A percentile compares a stretch with the other conserved stretches of the same genome.
phyloP scores from a whole-genome alignment of 2,329 filamentous ascomycete genomes.

The Ophiostoma australiae region DNA sequence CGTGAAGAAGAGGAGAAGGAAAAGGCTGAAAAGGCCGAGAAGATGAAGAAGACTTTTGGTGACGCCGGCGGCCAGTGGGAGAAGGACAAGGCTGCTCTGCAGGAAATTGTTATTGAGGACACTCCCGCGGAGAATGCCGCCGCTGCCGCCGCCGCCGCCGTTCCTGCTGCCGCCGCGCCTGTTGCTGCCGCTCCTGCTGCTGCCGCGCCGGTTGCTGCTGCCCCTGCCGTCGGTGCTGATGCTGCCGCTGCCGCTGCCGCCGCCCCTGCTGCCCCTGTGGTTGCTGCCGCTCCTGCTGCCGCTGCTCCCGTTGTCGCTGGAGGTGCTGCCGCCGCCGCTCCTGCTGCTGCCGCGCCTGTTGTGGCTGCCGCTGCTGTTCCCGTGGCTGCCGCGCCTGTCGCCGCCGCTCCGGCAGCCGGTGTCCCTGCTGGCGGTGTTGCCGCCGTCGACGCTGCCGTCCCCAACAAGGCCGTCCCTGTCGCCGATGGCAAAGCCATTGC shows the following conservation, averaged over 20 bases:
- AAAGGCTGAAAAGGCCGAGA: slow-evolving; percentile 66
- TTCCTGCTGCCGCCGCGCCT: neutral
- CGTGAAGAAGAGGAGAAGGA: slow-evolving; percentile 76
- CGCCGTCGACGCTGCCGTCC: neutral
- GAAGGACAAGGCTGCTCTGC: slow-evolving; percentile 77
- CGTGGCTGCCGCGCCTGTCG: slow-evolving; percentile 5
- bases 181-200: slow-evolving; percentile 8
- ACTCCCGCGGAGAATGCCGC: slow-evolving; percentile 30
- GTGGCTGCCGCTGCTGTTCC: slow-evolving; percentile 10
- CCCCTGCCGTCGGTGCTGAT: slow-evolving; percentile 9
- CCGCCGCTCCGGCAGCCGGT: slow-evolving; percentile 13
- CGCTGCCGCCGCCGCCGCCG: slow-evolving; percentile 16
- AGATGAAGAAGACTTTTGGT: slow-evolving; percentile 75
- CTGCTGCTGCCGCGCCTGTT: slow-evolving; percentile 5
- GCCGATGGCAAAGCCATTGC: neutral
- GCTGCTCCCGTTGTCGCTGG: slow-evolving; percentile 13
- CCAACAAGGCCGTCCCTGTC: slow-evolving; percentile 22
- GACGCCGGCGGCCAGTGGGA: slow-evolving; percentile 78
- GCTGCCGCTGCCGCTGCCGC: slow-evolving; percentile 10
- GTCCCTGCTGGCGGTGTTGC: slow-evolving; percentile 16
- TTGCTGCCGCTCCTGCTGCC: slow-evolving; percentile 9
- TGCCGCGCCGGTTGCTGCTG: slow-evolving; percentile 14
- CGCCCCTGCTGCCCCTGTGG: slow-evolving; percentile 12
- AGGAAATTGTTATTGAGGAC: slow-evolving; percentile 59
- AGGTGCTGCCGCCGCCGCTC: slow-evolving; percentile 7